These are phyloP conservation scores for Onygenales sp. DNA, from an alignment of 2,329 filamentous ascomycete species.

Conservation along the genomic window DNA sequence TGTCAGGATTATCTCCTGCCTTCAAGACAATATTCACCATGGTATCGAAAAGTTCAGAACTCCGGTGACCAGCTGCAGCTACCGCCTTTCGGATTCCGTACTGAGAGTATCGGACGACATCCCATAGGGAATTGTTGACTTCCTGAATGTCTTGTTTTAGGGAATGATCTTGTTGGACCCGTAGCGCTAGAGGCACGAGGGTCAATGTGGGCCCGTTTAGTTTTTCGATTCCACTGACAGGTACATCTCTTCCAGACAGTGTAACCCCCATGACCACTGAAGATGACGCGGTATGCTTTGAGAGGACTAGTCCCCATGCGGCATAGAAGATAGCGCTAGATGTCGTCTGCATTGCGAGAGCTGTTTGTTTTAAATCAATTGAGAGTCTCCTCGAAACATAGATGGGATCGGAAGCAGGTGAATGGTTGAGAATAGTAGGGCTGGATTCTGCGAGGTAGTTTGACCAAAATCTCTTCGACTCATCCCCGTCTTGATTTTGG, in stretches of 20 bases:
- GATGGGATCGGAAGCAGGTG: background rate
- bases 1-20: background rate
- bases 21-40: background rate
- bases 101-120: background rate
- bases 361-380: background rate
- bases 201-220: conserved; percentile 34
- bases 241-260: conserved; percentile 30
- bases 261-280: conserved; percentile 35
- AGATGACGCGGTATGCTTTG: conserved; percentile 23
- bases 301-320: conserved; percentile 31
- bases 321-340: conserved; percentile 11
- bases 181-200: conserved; percentile 25
- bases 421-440: background rate
- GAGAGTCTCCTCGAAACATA: background rate
- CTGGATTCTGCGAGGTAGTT: background rate
- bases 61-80: background rate
- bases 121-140: background rate
- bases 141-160: background rate
- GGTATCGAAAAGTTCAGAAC: background rate
- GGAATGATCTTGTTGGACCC: conserved; percentile 21
- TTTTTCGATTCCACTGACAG: conserved; percentile 26
- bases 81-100: background rate
- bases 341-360: background rate
- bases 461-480: background rate
- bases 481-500: background rate